Evolutionary conservation across 331 rosid species (phyloP), one percentile per base, ranked within the genome.

Genomic region (Erythrophleum ivorense): DNA sequence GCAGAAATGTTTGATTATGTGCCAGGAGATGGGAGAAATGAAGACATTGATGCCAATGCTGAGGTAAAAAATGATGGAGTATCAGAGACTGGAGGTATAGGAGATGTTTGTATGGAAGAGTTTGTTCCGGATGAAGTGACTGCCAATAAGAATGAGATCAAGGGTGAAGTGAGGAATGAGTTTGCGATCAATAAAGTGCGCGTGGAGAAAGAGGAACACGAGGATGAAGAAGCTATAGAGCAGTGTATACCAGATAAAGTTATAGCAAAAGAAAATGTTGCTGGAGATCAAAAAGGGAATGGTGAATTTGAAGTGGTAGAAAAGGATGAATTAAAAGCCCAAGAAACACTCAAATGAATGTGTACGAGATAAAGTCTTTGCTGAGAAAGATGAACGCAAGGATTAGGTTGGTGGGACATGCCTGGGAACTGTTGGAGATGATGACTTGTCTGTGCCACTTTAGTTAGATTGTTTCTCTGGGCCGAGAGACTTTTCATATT

Each of bases 61-160:
- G 80, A 80, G 81, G 77, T 83, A 41, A 77, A 67, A 7, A 84
- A 63, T n/a, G n/a, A n/a, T 40, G 73, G 87, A 73, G 70, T 81
- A 15, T 81, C 69, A 4, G 89, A 83, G 66, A 57, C 85, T 77
- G 84, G 75, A 73, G 89, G 76, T 0, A 21, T 29, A 57, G 81
- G 65, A 59, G 81, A 83, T 73, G 72, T 73, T 84, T 86, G n/a
- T 68, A 84, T 84, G 84, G 82, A 78, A 54, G 89, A 50, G 24
- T 60, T 82, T 84, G 77, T 81, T 73, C 80, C 83, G 0, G 81
- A 38, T 16, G 81, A 59, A 73, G 76, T 40, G 34, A 59, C 53
- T 80, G 78, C 40, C 14, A 55, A 36, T 75, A 75, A 77, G 60
- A 50, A 68, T 77, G 85, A 53, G 73, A n/a, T 77, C 76, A 73